A percentile compares a stretch with the other conserved stretches of the same genome.
Conservation (phyloP, 257 asterid genomes). For the Forsythia suspensa region DNA sequence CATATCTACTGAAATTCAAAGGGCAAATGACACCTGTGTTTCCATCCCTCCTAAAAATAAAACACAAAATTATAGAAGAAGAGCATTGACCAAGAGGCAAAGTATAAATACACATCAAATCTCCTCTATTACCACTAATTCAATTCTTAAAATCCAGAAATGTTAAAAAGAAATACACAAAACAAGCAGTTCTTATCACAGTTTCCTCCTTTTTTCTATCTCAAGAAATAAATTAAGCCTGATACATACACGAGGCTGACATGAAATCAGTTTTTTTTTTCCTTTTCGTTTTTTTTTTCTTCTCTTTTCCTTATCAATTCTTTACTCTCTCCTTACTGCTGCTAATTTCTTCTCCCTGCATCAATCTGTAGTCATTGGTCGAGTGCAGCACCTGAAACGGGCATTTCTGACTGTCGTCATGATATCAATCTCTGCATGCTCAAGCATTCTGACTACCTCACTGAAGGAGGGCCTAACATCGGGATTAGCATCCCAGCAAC, state of each 20-base stretch:
- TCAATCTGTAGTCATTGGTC: slow-evolving; percentile 62
- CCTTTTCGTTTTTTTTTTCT: background rate
- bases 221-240: slow-evolving; percentile 36
- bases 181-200: slow-evolving; percentile 37
- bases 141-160: slow-evolving; percentile 41
- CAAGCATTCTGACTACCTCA: slow-evolving; percentile 66
- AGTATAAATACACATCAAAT: slow-evolving; percentile 42
- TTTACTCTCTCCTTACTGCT: slow-evolving; percentile 25
- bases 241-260: slow-evolving; percentile 54
- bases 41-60: background rate
- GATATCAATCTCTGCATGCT: slow-evolving; percentile 65
- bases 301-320: slow-evolving; percentile 10
- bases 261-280: slow-evolving; percentile 14
- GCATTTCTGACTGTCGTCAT: slow-evolving; percentile 68
- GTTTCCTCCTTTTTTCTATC: slow-evolving; percentile 36
- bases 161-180: slow-evolving; percentile 22
- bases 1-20: background rate
- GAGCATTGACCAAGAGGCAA: slow-evolving; percentile 13
- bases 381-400: slow-evolving; percentile 78
- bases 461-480: slow-evolving; percentile 64
- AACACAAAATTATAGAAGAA: background rate
- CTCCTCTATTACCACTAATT: slow-evolving; percentile 58
- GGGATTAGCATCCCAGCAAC: slow-evolving; percentile 66
- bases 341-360: slow-evolving; percentile 9
- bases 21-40: background rate